Percentiles rank a stretch among this genome's conserved stretches.
Conservation (phyloP, 2,329 filamentous ascomycete species). For the Dactylonectria estremocensis region DNA sequence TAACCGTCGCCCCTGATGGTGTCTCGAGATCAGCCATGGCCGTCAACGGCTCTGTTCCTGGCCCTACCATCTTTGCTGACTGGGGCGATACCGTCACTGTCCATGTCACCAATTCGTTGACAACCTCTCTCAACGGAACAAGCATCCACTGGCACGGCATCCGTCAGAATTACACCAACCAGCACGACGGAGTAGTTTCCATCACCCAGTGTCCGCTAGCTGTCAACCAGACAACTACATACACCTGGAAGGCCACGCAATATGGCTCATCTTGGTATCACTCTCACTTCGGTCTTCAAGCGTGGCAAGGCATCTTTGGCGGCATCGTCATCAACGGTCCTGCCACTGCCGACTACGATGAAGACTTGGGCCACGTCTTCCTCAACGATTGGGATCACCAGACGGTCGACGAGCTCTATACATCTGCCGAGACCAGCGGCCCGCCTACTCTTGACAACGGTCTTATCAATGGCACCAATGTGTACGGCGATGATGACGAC, state of each 20-base stretch:
- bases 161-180: slow-evolving; percentile 68
- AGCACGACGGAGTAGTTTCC: slow-evolving; percentile 69
- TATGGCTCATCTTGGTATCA: slow-evolving; percentile 74
- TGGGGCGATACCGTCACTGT: slow-evolving; percentile 66
- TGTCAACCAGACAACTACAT: slow-evolving; percentile 67
- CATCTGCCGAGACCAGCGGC: slow-evolving; percentile 46
- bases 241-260: slow-evolving; percentile 70
- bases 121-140: slow-evolving; percentile 66
- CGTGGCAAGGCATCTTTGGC: slow-evolving; percentile 71
- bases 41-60: slow-evolving; percentile 72
- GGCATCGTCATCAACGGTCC: slow-evolving; percentile 75
- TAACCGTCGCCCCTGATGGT: slow-evolving; percentile 63
- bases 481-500: slow-evolving; percentile 51
- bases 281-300: slow-evolving; percentile 67
- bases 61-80: slow-evolving; percentile 69
- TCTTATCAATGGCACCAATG: slow-evolving; percentile 61
- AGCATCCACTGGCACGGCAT: slow-evolving; percentile 76
- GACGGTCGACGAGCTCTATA: slow-evolving; percentile 57
- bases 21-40: slow-evolving; percentile 58
- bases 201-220: slow-evolving; percentile 67
- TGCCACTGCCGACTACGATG: slow-evolving; percentile 71
- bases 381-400: slow-evolving; percentile 72
- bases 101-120: slow-evolving; percentile 67
- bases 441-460: slow-evolving; percentile 61
- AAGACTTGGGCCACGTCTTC: slow-evolving; percentile 73